A percentile compares a stretch with the other conserved stretches of the same genome.
These are phyloP conservation scores for Tricholoma terreum DNA, from an alignment of 768 basidiomycete genomes.

Conservation along the genomic window DNA sequence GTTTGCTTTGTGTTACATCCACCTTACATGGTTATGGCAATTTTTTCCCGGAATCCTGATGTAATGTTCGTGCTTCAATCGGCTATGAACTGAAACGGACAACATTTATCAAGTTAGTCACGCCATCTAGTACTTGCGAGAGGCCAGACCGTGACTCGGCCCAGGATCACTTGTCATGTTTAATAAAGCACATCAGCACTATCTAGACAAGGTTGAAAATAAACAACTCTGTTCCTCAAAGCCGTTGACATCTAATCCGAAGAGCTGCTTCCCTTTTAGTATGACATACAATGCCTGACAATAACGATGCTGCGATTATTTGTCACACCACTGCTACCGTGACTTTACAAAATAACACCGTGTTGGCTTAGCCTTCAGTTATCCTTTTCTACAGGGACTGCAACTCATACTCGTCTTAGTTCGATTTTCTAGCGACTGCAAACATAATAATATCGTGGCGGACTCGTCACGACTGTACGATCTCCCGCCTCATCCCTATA, in stretches of 20 bases:
- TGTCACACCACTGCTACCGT: conserved; percentile 19
- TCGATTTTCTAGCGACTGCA: conserved; percentile 8
- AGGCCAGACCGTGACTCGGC: too few species aligned
- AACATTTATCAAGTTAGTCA: background rate
- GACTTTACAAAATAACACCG: too few species aligned
- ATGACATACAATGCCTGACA: conserved; percentile 18
- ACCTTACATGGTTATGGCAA: too few species aligned
- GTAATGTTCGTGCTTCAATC: background rate
- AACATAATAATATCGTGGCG: background rate
- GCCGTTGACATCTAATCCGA: conserved; percentile 3
- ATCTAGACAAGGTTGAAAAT: conserved; percentile 28
- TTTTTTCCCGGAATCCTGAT: too few species aligned
- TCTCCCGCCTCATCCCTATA: background rate
- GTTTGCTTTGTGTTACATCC: too few species aligned
- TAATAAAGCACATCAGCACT: conserved; percentile 24
- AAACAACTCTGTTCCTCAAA: conserved; percentile 17
- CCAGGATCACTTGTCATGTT: conserved; percentile 18
- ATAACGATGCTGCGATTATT: conserved; percentile 12
- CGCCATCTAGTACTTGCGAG: conserved; percentile 18
- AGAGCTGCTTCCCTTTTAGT: conserved; percentile 30
- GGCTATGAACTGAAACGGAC: background rate
- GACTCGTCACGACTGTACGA: background rate
- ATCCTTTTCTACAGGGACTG: conserved; percentile 22
- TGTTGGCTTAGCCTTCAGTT: too few species aligned
- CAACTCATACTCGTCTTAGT: conserved; percentile 22